These are phyloP conservation scores for Myriangium duriaei DNA, from an alignment of 2,329 filamentous ascomycete genomes.

Conservation along the genomic window DNA sequence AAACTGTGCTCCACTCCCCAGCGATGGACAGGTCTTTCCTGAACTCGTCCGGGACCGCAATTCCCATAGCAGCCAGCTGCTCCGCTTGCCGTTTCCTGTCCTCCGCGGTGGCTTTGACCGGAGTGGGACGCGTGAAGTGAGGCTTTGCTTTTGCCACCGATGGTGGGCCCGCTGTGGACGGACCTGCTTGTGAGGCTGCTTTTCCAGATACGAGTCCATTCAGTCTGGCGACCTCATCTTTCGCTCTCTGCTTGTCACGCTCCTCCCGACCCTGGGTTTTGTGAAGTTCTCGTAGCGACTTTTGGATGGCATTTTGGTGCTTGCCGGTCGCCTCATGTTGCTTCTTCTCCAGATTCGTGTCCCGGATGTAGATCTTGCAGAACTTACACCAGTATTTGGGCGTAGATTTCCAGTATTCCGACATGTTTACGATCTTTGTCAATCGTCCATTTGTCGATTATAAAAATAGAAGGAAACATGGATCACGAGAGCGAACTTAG, in stretches of 20 bases:
- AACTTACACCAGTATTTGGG: slow-evolving; percentile 98
- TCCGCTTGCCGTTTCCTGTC: slow-evolving; percentile 75
- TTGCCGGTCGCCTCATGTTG: slow-evolving; percentile 22
- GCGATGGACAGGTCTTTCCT: slow-evolving; percentile 73
- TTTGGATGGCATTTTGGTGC: slow-evolving; percentile 57
- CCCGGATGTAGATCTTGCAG: slow-evolving; percentile 79
- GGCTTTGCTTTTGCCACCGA: slow-evolving; percentile 19
- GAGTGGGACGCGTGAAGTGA: slow-evolving; percentile 19
- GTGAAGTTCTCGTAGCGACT: slow-evolving; percentile 80
- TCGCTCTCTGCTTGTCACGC: slow-evolving; percentile 69
- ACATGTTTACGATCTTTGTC: slow-evolving; percentile 47
- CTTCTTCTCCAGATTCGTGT: slow-evolving; percentile 77
- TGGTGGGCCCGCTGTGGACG: slow-evolving; percentile 20
- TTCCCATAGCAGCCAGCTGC: slow-evolving; percentile 76
- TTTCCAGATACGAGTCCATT: slow-evolving; percentile 57
- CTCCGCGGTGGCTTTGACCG: slow-evolving; percentile 40
- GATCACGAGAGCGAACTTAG: background rate
- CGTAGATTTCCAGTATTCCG: slow-evolving; percentile 98
- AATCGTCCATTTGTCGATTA: no score
- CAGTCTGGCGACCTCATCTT: slow-evolving; percentile 72
- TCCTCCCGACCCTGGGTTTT: slow-evolving; percentile 69
- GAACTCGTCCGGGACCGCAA: slow-evolving; percentile 68
- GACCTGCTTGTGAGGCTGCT: slow-evolving; percentile 21
- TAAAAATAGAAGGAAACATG: background rate
- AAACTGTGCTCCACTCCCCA: slow-evolving; percentile 72